A percentile compares a stretch with the other conserved stretches of the same genome.
phyloP scores from a whole-genome alignment of 2,329 filamentous ascomycete genomes.

The Colletotrichum neosansevieriae region DNA sequence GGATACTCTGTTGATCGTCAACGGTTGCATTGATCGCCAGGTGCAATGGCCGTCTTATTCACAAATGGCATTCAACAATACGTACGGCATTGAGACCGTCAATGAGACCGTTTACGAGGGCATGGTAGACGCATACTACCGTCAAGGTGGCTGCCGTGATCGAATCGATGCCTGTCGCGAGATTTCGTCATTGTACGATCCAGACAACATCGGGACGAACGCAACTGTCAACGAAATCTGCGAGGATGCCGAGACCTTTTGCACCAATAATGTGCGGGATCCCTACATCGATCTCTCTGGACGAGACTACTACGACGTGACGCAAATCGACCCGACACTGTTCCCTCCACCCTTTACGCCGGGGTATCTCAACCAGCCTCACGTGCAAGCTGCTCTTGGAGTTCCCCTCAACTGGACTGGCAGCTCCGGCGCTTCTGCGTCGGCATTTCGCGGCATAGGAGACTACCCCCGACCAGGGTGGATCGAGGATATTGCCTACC shows the following conservation, averaged over 20 bases:
- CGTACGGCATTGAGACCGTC: slow-evolving; percentile 48
- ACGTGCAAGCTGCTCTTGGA: slow-evolving; percentile 71
- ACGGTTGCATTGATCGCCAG: slow-evolving; percentile 65
- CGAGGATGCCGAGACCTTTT: slow-evolving; percentile 33
- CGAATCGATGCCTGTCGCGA: slow-evolving; percentile 64
- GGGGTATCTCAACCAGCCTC: slow-evolving; percentile 41
- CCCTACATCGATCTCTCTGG: slow-evolving; percentile 22
- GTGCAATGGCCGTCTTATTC: slow-evolving; percentile 50
- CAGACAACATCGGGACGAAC: slow-evolving; percentile 42
- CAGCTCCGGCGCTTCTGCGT: slow-evolving; percentile 31
- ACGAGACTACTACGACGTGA: slow-evolving; percentile 42
- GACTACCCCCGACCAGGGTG: slow-evolving; percentile 48
- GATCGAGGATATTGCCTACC: slow-evolving; percentile 59
- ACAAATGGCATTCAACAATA: slow-evolving; percentile 50
- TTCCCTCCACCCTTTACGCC: slow-evolving; percentile 39
- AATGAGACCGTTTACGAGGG: slow-evolving; percentile 47
- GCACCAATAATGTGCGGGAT: slow-evolving; percentile 38
- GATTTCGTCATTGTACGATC: slow-evolving; percentile 46
- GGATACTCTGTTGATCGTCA: slow-evolving; percentile 68
- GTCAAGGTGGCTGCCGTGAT: slow-evolving; percentile 62
- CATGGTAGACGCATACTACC: slow-evolving; percentile 49
- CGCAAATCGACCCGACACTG: slow-evolving; percentile 39
- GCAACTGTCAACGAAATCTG: slow-evolving; percentile 45
- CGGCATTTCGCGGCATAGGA: slow-evolving; percentile 43
- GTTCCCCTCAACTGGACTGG: slow-evolving; percentile 67